Percentiles rank a stretch among this genome's conserved stretches.
Evolutionary conservation across 257 asterid species (phyloP).

Genomic region (Oldenlandia corymbosa): DNA sequence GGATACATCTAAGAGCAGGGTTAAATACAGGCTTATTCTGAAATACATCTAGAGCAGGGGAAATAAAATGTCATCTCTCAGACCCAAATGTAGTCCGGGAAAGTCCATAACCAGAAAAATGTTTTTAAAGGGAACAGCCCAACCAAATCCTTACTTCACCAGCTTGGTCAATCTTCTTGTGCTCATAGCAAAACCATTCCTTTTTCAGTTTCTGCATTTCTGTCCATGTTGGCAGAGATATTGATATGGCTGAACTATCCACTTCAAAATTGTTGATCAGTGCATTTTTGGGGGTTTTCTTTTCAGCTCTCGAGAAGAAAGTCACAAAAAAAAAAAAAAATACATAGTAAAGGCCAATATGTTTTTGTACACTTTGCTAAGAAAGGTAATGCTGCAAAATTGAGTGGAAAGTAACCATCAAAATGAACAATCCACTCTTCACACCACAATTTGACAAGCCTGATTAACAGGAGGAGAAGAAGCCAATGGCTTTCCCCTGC

Average conservation of each 20-base stretch:
- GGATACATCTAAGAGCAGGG: too few species aligned
- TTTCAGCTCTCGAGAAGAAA: background rate
- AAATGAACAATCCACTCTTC: background rate
- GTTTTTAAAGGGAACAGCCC: too few species aligned
- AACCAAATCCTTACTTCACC: background rate
- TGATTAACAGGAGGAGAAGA: slow-evolving; percentile 33
- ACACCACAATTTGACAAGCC: slow-evolving; percentile 23
- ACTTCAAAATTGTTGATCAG: background rate
- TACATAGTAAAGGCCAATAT: too few species aligned
- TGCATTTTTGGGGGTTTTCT: too few species aligned
- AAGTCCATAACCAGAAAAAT: background rate
- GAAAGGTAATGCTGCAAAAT: slow-evolving; percentile 10
- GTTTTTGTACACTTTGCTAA: background rate
- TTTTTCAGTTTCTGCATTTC: too few species aligned
- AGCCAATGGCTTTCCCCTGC: slow-evolving; percentile 74
- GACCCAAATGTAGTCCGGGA: background rate
- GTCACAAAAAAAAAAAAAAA: background rate
- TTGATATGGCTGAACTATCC: background rate
- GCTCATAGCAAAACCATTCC: too few species aligned
- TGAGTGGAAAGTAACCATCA: background rate
- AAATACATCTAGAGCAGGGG: slow-evolving; percentile 4
- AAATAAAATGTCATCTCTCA: background rate
- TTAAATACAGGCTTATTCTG: slow-evolving; percentile 4
- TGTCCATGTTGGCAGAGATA: too few species aligned
- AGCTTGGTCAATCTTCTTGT: slow-evolving; percentile 10